phyloP scores from a whole-genome alignment of 805 yeast genomes.

The Saccharomycopsis microspora region DNA sequence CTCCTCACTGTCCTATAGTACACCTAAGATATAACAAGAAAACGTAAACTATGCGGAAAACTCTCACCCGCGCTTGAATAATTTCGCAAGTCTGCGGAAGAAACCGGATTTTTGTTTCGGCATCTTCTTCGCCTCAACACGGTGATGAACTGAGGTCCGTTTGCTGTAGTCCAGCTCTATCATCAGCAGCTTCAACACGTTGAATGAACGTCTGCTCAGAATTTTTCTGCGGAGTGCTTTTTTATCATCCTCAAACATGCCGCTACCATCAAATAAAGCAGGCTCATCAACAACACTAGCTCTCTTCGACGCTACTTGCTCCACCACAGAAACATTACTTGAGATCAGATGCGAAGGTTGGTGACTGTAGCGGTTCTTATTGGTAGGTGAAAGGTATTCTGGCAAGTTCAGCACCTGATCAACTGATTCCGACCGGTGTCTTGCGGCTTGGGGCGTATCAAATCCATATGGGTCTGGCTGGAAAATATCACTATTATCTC shows the following conservation, averaged over 20 bases:
- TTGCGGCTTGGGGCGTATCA: not conserved
- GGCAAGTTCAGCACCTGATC: no score
- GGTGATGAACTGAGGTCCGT: not conserved
- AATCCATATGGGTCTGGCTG: not conserved
- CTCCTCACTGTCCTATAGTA: no score
- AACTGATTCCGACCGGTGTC: no score
- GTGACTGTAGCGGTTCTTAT: slow-evolving; percentile 1
- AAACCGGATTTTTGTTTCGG: not conserved
- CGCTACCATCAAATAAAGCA: not conserved
- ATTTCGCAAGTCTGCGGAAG: not conserved
- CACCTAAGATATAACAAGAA: no score
- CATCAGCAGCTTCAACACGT: slow-evolving; percentile 15
- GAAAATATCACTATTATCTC: not conserved
- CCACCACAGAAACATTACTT: slow-evolving; percentile 10
- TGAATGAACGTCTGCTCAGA: slow-evolving; percentile 11
- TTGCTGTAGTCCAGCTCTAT: slow-evolving; percentile 5
- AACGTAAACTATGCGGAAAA: no score
- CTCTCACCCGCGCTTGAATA: not conserved
- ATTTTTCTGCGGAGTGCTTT: slow-evolving; percentile 4
- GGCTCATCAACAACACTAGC: slow-evolving; percentile 1
- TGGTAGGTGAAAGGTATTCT: not conserved
- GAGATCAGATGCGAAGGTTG: slow-evolving; percentile 12
- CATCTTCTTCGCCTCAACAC: not conserved
- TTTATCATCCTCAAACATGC: not conserved
- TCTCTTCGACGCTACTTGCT: not conserved